Base-by-base conservation (phyloP, 2,329 filamentous ascomycete species). In the Cercospora sp. region DNA sequence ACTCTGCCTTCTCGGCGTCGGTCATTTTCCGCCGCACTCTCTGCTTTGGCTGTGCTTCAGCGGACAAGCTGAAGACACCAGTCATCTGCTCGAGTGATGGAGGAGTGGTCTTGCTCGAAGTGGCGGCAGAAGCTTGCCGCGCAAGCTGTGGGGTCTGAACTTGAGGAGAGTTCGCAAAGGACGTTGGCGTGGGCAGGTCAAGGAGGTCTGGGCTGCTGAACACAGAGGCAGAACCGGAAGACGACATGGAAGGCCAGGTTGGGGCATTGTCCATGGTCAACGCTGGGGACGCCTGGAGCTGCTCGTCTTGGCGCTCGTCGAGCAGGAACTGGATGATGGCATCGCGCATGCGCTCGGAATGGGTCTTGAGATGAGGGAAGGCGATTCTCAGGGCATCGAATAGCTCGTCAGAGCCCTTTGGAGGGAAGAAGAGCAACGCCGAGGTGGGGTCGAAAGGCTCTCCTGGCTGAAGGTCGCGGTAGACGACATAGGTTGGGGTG, bases 341-440 rank as follows among this genome's bases (percentile, higher is more conserved):
- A 51, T 79, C 76, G 7, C 79, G 76, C 77, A 80, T 78, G 58
- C 79, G 78, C 67, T 80, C 78, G n/a, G 77, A 75, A 62, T 80
- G 78, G 57, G 74, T 77, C 60, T 75, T 75, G 36, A 78, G 70
- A 61, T 77, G 73, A 5, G 79, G 78, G 64, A 73, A 80, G 26
- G 77, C 76, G 30, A 67, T 60, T 51, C 76, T 72, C 23, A 80
- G 72, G 48, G 79, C 79, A 60, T 79, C 77, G 73, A 79, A 79
- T 5, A 80, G 75, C 64, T 79, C 78, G 62, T 80, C 79, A 10
- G 79, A 80, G 64, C 78, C 78, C 68, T 79, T 79, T 31, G 77
- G 70, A 51, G 78, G 78, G 71, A 76, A 78, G 75, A 79, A 79
- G 63, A 76, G 69, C 30, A 77, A 71, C 57, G 77, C 68, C 40